phyloP scores from a whole-genome alignment of 2,329 filamentous ascomycete species.

The Microsporum canis region DNA sequence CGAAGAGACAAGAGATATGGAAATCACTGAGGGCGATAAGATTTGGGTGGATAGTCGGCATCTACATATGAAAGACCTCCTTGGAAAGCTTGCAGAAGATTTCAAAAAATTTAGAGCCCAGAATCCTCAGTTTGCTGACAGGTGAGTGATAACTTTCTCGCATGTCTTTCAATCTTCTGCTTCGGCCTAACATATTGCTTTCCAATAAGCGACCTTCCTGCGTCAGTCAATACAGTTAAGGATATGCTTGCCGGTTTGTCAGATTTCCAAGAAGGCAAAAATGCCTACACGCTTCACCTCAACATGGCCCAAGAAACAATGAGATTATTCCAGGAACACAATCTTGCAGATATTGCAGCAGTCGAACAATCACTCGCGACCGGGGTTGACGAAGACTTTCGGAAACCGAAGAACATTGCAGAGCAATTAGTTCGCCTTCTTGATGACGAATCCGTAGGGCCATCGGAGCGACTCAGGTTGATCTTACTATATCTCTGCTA shows the following conservation, averaged over 20 bases:
- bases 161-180: background rate
- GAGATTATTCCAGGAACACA: conserved; percentile 77
- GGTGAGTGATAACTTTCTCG: conserved; percentile 26
- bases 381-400: conserved; percentile 82
- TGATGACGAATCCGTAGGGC: conserved; percentile 65
- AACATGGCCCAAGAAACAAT: conserved; percentile 97
- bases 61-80: conserved; percentile 94
- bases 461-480: conserved; percentile 68
- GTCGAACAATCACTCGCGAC: conserved; percentile 83
- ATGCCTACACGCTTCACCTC: conserved; percentile 84
- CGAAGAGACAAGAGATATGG: conserved; percentile 77
- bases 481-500: conserved; percentile 79
- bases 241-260: conserved; percentile 94
- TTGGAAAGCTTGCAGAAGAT: conserved; percentile 82
- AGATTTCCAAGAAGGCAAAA: conserved; percentile 91
- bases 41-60: conserved; percentile 95
- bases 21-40: conserved; percentile 78
- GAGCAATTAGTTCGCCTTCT: conserved; percentile 78
- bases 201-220: conserved; percentile 46
- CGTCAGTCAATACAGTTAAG: conserved; percentile 79
- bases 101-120: conserved; percentile 85
- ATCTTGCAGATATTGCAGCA: conserved; percentile 74
- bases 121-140: conserved; percentile 83
- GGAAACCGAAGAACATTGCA: conserved; percentile 79
- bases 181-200: background rate